Conservation (phyloP, 208 protist species). For the Wallacemonas sp. region DNA sequence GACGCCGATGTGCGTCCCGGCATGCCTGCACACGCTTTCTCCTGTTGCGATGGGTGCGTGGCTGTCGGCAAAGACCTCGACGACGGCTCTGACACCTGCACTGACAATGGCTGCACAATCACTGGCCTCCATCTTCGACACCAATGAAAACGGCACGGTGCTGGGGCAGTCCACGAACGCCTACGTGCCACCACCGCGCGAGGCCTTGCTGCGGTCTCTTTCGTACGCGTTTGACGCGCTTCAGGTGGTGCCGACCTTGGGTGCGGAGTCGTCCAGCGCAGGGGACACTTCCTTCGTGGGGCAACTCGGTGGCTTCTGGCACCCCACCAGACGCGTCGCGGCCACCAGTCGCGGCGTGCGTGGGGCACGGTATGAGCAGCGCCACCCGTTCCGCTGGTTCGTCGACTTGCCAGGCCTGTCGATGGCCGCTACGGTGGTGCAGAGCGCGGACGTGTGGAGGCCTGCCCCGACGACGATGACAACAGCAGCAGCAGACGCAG, state of each 20-base stretch:
- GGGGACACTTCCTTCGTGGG: background rate
- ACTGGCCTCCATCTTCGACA: background rate
- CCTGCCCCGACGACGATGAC: too few relatives aligned
- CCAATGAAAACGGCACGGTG: slow-evolving; percentile 12
- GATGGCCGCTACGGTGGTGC: slow-evolving; percentile 38
- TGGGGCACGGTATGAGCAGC: slow-evolving; percentile 8
- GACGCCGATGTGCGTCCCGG: background rate
- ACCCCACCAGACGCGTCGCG: background rate
- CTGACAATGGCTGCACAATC: slow-evolving; percentile 7
- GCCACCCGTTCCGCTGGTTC: slow-evolving; percentile 10
- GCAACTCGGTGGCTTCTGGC: slow-evolving; percentile 17
- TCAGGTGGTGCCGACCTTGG: background rate
- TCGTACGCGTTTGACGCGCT: background rate
- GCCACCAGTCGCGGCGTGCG: background rate
- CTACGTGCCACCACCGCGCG: background rate
- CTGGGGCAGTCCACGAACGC: too few relatives aligned
- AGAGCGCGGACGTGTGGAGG: slow-evolving; percentile 18
- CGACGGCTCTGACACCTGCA: background rate
- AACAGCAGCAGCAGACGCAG: background rate
- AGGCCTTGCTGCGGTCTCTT: background rate
- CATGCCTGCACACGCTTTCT: background rate
- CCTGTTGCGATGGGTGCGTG: background rate
- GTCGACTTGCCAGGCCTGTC: slow-evolving; percentile 43
- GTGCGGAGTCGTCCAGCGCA: background rate
- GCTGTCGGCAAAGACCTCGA: background rate